phyloP scores from a whole-genome alignment of 2,329 filamentous ascomycete species.

The Alternaria brassicicola region DNA sequence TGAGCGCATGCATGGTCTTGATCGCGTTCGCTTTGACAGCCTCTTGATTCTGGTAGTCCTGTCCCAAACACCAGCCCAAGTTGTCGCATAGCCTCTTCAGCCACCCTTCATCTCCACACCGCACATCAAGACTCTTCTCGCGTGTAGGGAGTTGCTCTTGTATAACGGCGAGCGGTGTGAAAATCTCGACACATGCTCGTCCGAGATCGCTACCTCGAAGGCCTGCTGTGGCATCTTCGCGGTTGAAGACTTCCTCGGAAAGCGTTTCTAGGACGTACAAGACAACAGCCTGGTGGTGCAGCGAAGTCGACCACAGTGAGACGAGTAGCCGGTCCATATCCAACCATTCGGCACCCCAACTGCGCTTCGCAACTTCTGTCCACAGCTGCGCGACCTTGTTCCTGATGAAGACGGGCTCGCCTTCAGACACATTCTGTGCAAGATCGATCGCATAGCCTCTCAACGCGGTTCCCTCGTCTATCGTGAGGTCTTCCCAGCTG shows the following conservation, averaged over 20 bases:
- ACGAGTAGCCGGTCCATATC: constrained; percentile 89
- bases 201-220: constrained; percentile 83
- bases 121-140: constrained; percentile 70
- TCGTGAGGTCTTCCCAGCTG: constrained; percentile 75
- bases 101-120: constrained; percentile 86
- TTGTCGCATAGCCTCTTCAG: constrained; percentile 76
- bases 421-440: constrained; percentile 70
- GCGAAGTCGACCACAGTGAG: constrained; percentile 71
- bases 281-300: constrained; percentile 81
- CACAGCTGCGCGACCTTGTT: constrained; percentile 95
- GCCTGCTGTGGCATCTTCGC: constrained; percentile 85
- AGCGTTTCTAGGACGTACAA: constrained; percentile 87
- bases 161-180: constrained; percentile 79
- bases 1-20: constrained; percentile 77
- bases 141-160: constrained; percentile 76
- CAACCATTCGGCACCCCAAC: constrained; percentile 91
- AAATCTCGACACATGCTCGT: constrained; percentile 90
- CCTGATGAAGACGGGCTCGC: constrained; percentile 81
- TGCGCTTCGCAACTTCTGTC: constrained; percentile 92
- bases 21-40: constrained; percentile 73
- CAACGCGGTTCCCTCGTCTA: constrained; percentile 70
- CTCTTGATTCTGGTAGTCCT: constrained; percentile 67
- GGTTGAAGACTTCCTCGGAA: constrained; percentile 91
- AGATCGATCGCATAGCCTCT: constrained; percentile 80
- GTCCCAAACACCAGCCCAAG: constrained; percentile 73